These are phyloP conservation scores for Boletales sp. DNA, from an alignment of 768 basidiomycete genomes.

Conservation along the genomic window DNA sequence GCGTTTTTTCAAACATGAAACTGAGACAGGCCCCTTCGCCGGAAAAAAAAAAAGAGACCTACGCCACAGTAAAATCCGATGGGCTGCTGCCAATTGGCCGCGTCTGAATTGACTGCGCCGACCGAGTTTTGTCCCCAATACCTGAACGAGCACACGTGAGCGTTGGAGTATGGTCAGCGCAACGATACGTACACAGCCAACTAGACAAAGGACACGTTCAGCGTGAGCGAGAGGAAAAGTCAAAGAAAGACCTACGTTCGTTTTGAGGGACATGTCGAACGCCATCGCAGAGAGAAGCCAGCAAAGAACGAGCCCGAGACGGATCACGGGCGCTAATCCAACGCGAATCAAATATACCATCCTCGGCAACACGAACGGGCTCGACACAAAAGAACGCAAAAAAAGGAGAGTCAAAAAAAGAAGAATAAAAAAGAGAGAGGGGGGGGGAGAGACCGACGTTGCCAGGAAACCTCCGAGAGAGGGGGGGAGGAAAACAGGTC, in stretches of 20 bases:
- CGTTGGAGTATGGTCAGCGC: background rate
- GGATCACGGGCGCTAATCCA: slow-evolving; percentile 5
- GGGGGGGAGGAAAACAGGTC: background rate
- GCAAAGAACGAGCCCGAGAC: slow-evolving; percentile 12
- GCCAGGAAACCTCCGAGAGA: no score
- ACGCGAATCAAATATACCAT: slow-evolving; percentile 8
- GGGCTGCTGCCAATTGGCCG: slow-evolving; percentile 26
- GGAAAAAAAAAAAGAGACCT: background rate
- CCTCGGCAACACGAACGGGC: background rate
- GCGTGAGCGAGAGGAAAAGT: background rate
- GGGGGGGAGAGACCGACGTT: background rate
- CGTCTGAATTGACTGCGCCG: slow-evolving; percentile 27
- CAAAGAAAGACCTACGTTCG: slow-evolving; percentile 19
- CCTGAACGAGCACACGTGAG: slow-evolving; percentile 2
- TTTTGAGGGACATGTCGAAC: slow-evolving; percentile 23
- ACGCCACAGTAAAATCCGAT: slow-evolving; percentile 33
- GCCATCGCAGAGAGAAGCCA: slow-evolving; percentile 14
- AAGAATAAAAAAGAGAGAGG: no score
- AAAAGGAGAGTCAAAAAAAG: no score
- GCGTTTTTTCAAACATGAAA: background rate
- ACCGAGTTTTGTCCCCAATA: slow-evolving; percentile 39
- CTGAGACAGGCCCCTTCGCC: background rate
- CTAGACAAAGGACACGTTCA: slow-evolving; percentile 5
- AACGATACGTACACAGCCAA: slow-evolving; percentile 20
- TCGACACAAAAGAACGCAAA: background rate